Evolutionary conservation across 345 rosid species (phyloP).

Genomic region (Gossypium arboreum): DNA sequence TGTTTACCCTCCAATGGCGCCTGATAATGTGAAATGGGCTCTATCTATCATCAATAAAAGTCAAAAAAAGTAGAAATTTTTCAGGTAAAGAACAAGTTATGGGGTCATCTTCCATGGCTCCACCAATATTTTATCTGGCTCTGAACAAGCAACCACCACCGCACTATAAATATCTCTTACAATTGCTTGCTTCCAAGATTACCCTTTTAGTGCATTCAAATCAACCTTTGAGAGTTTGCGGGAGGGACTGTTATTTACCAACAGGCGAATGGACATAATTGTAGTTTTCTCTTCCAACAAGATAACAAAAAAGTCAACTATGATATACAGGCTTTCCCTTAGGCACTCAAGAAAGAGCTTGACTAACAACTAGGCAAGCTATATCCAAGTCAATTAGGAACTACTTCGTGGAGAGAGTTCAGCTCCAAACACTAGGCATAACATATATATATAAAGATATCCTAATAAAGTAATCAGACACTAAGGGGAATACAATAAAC

Average conservation of each 20-base stretch:
- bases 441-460: neutral
- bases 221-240: neutral
- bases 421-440: constrained; percentile 23
- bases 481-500: neutral
- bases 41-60: neutral
- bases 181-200: constrained; percentile 10
- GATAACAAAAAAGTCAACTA: constrained; percentile 27
- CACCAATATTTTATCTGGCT: constrained; percentile 23
- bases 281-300: constrained; percentile 14
- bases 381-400: constrained; percentile 20
- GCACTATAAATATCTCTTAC: constrained; percentile 7
- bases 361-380: constrained; percentile 7
- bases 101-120: constrained; percentile 26
- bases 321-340: constrained; percentile 14
- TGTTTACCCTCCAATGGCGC: neutral
- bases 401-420: neutral
- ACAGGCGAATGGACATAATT: neutral
- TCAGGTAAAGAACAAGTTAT: neutral
- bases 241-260: neutral
- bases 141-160: constrained; percentile 27
- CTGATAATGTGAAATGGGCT: neutral
- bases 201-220: constrained; percentile 7
- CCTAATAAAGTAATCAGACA: neutral
- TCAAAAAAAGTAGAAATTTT: neutral
- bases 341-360: constrained; percentile 18